Percentiles rank a stretch among this genome's conserved stretches.
These are phyloP conservation scores for Medicago ruthenica DNA, from an alignment of 306 rosid genomes.

Conservation along the genomic window DNA sequence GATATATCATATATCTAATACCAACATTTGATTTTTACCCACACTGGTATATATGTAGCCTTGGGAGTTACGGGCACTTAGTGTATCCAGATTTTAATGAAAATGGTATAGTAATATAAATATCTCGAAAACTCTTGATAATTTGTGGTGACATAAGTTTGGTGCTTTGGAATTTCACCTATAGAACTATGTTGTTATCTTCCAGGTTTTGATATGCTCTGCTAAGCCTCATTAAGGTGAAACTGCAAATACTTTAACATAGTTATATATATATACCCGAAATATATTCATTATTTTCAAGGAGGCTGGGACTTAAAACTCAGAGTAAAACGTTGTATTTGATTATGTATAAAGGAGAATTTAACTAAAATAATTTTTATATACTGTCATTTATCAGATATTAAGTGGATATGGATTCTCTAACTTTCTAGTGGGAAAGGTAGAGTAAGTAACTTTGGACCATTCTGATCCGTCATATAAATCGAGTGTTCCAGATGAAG, in stretches of 20 bases:
- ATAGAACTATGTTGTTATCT: neutral
- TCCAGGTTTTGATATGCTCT: neutral
- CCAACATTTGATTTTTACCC: neutral
- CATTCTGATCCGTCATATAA: too few relatives aligned
- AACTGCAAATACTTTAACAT: neutral
- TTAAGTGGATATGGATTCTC: neutral
- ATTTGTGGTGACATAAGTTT: neutral
- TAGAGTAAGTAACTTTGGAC: too few relatives aligned
- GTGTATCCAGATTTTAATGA: neutral
- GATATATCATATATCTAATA: neutral
- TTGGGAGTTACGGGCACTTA: neutral
- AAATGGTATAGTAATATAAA: neutral
- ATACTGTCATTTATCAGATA: neutral
- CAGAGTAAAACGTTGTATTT: neutral
- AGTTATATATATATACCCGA: neutral
- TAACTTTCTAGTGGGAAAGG: too few relatives aligned
- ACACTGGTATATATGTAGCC: neutral
- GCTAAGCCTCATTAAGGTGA: neutral
- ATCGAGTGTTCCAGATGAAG: too few relatives aligned
- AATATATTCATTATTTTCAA: neutral
- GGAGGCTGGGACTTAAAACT: neutral
- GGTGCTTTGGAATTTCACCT: neutral
- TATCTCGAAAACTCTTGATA: neutral
- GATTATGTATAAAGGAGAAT: neutral
- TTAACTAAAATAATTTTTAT: neutral